A percentile compares a stretch with the other conserved stretches of the same genome.
Evolutionary conservation across 176 grass and related monocot genomes (phyloP).

Genomic region (Phragmites australis): DNA sequence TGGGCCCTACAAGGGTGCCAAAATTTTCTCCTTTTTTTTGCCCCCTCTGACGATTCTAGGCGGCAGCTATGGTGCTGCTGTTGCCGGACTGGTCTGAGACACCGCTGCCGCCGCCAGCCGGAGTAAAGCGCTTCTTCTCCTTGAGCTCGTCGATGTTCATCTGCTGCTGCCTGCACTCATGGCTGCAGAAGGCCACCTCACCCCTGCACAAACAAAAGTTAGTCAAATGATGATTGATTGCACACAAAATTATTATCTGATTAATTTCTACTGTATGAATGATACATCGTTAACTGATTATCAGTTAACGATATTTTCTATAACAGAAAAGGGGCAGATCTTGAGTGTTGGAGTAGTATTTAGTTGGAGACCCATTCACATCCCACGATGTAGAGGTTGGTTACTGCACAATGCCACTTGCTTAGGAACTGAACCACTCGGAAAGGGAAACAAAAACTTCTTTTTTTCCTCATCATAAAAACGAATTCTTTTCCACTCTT

Average conservation of each 20-base stretch:
- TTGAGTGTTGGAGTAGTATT: constrained; percentile 7
- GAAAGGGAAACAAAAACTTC: constrained; percentile 11
- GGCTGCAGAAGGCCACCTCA: constrained; percentile 84
- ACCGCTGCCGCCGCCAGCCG: not conserved
- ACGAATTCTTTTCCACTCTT: not conserved
- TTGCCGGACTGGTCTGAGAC: constrained; percentile 57
- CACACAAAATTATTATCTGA: not conserved
- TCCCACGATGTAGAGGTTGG: constrained; percentile 23
- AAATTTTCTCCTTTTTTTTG: not conserved
- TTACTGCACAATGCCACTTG: constrained; percentile 17
- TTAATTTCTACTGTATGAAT: not conserved
- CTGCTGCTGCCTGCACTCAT: constrained; percentile 77
- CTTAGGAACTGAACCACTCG: constrained; percentile 22
- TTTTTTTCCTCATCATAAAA: not conserved
- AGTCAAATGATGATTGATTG: constrained; percentile 3
- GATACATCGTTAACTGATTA: not conserved
- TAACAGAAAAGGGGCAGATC: constrained; percentile 19
- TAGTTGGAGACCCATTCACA: constrained; percentile 32
- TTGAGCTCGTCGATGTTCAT: constrained; percentile 79
- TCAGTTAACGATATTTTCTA: not conserved
- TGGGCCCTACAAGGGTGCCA: constrained; percentile 40
- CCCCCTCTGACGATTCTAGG: constrained; percentile 35
- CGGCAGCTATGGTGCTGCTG: constrained; percentile 53
- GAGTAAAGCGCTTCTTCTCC: constrained; percentile 58
- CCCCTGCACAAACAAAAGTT: constrained; percentile 55